Percentiles rank a stretch among this genome's conserved stretches.
Evolutionary conservation across 2,329 filamentous ascomycete genomes (phyloP).

Genomic region (Xylariaceae sp.): DNA sequence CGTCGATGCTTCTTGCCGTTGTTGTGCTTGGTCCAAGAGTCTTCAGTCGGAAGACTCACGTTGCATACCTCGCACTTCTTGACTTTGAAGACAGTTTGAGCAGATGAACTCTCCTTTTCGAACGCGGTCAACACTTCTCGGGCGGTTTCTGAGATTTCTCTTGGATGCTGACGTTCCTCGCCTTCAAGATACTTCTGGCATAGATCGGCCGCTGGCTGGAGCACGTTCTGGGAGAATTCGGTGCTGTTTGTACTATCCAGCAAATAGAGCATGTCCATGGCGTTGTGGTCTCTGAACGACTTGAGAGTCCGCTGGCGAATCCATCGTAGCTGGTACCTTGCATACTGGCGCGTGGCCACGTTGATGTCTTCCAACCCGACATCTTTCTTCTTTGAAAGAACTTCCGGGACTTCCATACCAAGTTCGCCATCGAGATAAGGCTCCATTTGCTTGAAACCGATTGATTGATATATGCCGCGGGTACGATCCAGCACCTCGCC

Average conservation of each 20-base stretch:
- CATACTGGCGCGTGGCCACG: conserved; percentile 79
- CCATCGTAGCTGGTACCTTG: conserved; percentile 79
- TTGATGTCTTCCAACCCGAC: conserved; percentile 70
- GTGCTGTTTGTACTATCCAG: conserved; percentile 70
- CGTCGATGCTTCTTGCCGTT: conserved; percentile 39
- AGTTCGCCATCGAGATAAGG: conserved; percentile 56
- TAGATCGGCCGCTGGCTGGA: conserved; percentile 57
- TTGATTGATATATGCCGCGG: conserved; percentile 91
- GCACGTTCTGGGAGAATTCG: conserved; percentile 59
- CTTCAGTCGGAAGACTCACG: conserved; percentile 53
- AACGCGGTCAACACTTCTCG: conserved; percentile 54
- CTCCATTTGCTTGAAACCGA: conserved; percentile 89
- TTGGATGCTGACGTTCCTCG: conserved; percentile 47
- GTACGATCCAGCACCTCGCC: conserved; percentile 62
- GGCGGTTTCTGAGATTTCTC: conserved; percentile 44
- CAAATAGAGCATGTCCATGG: conserved; percentile 61
- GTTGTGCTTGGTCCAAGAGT: conserved; percentile 45
- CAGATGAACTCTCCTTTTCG: conserved; percentile 49
- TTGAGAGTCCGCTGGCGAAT: conserved; percentile 77
- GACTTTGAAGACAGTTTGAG: conserved; percentile 35
- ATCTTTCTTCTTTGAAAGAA: conserved; percentile 51
- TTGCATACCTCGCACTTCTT: conserved; percentile 70
- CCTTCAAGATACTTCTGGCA: conserved; percentile 58
- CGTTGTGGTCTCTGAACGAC: conserved; percentile 52
- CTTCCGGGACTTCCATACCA: conserved; percentile 28